Base-by-base conservation (phyloP, 192 early-diverging fungal species). In the Entomortierella parvispora region DNA sequence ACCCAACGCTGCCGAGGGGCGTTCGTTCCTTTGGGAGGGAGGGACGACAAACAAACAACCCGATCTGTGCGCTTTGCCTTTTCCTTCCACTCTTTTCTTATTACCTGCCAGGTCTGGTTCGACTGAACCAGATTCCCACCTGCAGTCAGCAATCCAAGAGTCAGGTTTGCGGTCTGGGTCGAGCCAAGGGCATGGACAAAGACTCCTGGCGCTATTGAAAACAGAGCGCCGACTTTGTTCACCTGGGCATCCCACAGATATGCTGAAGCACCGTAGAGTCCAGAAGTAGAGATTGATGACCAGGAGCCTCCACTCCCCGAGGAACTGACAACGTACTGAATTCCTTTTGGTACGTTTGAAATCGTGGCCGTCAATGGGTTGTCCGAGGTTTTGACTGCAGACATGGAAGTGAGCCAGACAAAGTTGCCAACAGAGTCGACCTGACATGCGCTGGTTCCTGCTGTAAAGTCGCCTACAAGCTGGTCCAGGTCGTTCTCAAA, bases 391-490 rank as follows among this genome's bases (percentile, higher is more conserved):
- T 45, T 64, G 17, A 29, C 37, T 9, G 23, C 50, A 17, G 62
- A 65, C 34, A 48, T 44, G 3, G 64, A 26, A 15, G 51, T 59
- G 28, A 69, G 52, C 67, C 67, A 69, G 37, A 69, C 32, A 48
- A 69, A 69, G 33, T 59, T 69, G 37, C 58, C 57, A 18, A 28
- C 8, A 31, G 37, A 1, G 26, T 69, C 67, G 7, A 69, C 58
- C 28, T 60, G 57, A 31, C 67, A 69, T 20, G 14, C 50, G 32
- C 37, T 60, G 0, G 29, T 60, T 10, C 49, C 67, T 0, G 40
- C 18, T 4, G 56, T 9, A 53, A 54, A 45, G 10, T 60, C 58
- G 31, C 50, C 58, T 5, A 52, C 37, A 4, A 69, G 57, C 17
- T 33, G 22, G 42, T 52, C 67, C 2, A 57, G 46, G 2, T 53